Base-by-base conservation (phyloP, 2,329 filamentous ascomycete genomes). In the Ilyonectria destructans region DNA sequence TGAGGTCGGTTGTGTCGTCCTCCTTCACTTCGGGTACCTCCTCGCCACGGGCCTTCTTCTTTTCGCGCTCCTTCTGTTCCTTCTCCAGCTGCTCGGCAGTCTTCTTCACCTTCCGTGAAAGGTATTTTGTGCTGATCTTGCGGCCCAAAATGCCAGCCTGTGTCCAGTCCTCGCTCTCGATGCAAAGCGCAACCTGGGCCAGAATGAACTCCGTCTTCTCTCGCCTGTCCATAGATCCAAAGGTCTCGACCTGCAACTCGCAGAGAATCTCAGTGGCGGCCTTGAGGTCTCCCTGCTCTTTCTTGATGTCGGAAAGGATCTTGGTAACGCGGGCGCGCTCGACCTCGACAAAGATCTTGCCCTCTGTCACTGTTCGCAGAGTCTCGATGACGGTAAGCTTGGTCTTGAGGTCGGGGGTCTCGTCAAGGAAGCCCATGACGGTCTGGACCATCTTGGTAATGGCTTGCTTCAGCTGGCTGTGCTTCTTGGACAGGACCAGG, bases 131-230 rank as follows among this genome's bases (percentile, higher is more conserved):
- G 89, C 94, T 96, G 83, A 99, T 97, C 90, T 99, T 99, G 80
- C 96, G 93, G 81, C 92, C 94, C 58, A 99, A 87, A 76, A 99
- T 98, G 58, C 91, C 91, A 33, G 96, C 96, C 81, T 99, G 97
- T 76, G 92, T 97, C 95, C 95, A 99, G 81, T 99, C 96, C 65
- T 91, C 93, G 77, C 91, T 96, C 83, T 98, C 93, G 81, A 99
- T 98, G 85, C 96, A 99, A 59, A 99, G 89, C 37, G 91, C 89
- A 46, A 98, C 96, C 83, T 99, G 96, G 70, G 97, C 93, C 60
- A 99, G 87, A 78, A 99, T 99, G 81, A 99, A 99, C 79, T 98
- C 96, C 5, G 95, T 98, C 91, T 99, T 99, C 82, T 99, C 96
- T 76, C 96, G 90, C 76, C 96, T 89, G 71, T 94, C 93, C 96